Percentiles rank a stretch among this genome's conserved stretches.
These are phyloP conservation scores for Forsythia suspensa DNA, from an alignment of 257 asterid species.

Conservation along the genomic window DNA sequence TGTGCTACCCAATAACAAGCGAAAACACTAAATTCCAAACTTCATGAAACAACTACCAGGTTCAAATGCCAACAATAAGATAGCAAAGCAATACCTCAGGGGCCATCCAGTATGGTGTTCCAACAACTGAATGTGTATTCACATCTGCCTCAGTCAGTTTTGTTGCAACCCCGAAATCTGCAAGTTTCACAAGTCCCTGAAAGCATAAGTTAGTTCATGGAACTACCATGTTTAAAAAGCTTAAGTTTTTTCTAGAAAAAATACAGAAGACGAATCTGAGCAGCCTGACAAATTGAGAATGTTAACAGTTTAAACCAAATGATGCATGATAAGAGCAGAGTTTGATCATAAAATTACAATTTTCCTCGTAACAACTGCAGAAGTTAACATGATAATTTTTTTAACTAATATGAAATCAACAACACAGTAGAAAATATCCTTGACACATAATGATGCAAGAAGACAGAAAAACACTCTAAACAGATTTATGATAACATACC, in stretches of 20 bases:
- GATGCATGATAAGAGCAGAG: not conserved
- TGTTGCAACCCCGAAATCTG: constrained; percentile 99
- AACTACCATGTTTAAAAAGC: constrained; percentile 25
- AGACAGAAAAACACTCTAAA: not conserved
- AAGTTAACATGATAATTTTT: not conserved
- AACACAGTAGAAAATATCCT: not conserved
- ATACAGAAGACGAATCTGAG: not conserved
- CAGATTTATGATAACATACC: constrained; percentile 39
- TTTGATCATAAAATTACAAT: not conserved
- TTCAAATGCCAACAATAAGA: constrained; percentile 12
- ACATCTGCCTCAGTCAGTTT: constrained; percentile 93
- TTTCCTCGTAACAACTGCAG: constrained; percentile 2
- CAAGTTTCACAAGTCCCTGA: constrained; percentile 99
- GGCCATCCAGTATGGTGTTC: constrained; percentile 99
- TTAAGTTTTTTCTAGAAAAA: constrained; percentile 6
- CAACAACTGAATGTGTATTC: constrained; percentile 95
- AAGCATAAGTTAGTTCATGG: constrained; percentile 40
- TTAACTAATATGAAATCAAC: constrained; percentile 11
- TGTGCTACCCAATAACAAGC: constrained; percentile 3
- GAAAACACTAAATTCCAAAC: constrained; percentile 15
- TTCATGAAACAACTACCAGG: not conserved
- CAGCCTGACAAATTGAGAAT: constrained; percentile 12
- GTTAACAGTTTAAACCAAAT: constrained; percentile 6
- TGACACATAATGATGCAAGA: constrained; percentile 2
- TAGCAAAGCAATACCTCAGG: constrained; percentile 70